Evolutionary conservation across 345 rosid genomes (phyloP).

Genomic region (Citropsis articulata): DNA sequence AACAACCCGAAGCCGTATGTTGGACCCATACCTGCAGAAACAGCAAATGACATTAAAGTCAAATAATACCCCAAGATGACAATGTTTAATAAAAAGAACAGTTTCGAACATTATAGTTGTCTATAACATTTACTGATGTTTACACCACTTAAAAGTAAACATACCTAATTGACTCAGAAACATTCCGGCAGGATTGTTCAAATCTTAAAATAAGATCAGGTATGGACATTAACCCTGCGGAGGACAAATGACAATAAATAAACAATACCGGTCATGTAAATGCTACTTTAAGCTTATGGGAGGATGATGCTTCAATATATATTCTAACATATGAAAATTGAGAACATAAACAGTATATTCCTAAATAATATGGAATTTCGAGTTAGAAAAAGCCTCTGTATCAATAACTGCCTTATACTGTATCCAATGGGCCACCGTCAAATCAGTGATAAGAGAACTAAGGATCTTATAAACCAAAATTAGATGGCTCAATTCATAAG

Average conservation of each 20-base stretch:
- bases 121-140: background rate
- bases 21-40: slow-evolving; percentile 65
- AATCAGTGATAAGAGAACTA: background rate
- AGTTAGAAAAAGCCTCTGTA: background rate
- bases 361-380: background rate
- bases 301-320: background rate
- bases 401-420: background rate
- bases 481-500: background rate
- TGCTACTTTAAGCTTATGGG: background rate
- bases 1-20: slow-evolving; percentile 59
- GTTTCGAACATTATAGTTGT: background rate
- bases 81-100: background rate
- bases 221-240: slow-evolving; percentile 79
- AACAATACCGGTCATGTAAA: background rate
- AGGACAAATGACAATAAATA: slow-evolving; percentile 7
- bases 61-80: slow-evolving; percentile 11
- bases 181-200: slow-evolving; percentile 76
- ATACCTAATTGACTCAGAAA: slow-evolving; percentile 86
- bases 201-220: slow-evolving; percentile 78
- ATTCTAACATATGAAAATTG: background rate
- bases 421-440: background rate
- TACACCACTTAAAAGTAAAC: slow-evolving; percentile 4
- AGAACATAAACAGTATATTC: background rate
- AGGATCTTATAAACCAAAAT: background rate
- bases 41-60: slow-evolving; percentile 2